Evolutionary conservation across 495 filamentous ascomycete species (phyloP).

Genomic region (Clohesyomyces aquaticus): DNA sequence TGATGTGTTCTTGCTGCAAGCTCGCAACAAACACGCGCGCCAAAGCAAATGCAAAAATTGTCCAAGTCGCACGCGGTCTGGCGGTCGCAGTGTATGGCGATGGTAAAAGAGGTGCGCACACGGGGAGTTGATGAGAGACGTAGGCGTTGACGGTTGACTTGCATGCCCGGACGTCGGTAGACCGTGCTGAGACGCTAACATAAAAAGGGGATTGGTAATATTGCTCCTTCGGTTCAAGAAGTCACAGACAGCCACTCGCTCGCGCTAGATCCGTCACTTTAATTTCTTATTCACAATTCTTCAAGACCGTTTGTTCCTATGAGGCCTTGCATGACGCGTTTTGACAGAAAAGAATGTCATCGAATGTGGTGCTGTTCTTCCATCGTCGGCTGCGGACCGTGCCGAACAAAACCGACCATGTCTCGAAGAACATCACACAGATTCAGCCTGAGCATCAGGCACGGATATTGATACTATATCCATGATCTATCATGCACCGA

Average conservation of each 20-base stretch:
- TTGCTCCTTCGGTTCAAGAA: conserved; percentile 8
- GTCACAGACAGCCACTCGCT: conserved; percentile 1
- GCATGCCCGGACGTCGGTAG: conserved; percentile 34
- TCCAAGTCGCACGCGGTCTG: conserved; percentile 1
- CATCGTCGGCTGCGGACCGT: background rate
- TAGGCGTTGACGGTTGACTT: conserved; percentile 36
- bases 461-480: background rate
- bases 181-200: conserved; percentile 33
- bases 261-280: background rate
- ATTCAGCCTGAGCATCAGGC: conserved; percentile 14
- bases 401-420: conserved; percentile 22
- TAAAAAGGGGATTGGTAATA: conserved; percentile 42
- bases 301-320: too few relatives aligned
- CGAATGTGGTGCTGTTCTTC: background rate
- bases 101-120: conserved; percentile 7
- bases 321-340: too few relatives aligned
- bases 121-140: conserved; percentile 23
- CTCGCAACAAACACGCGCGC: background rate
- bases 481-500: too few relatives aligned
- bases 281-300: background rate
- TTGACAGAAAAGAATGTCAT: too few relatives aligned
- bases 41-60: background rate
- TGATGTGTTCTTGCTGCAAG: conserved; percentile 30
- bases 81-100: conserved; percentile 22
- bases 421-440: conserved; percentile 12